Base-by-base conservation (phyloP, 2,329 filamentous ascomycete species). In the Dactylellina cionopaga region DNA sequence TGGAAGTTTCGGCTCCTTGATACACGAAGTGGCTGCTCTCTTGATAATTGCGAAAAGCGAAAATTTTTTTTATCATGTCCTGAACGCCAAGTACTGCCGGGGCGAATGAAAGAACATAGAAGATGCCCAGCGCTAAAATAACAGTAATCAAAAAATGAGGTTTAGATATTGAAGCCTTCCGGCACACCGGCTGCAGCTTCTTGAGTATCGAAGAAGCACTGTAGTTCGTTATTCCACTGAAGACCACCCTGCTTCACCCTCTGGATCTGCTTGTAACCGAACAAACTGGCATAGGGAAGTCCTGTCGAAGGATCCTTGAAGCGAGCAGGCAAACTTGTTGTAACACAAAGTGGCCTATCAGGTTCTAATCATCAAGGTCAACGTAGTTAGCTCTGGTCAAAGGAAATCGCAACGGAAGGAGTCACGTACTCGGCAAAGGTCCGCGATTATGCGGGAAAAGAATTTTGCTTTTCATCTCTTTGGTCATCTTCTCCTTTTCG, bases 271-370 rank as follows among this genome's bases (percentile, higher is more conserved):
- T 88, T 88, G 81, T 92, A 97, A 0, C 92, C 93, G 74, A 89
- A 86, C 43, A 87, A 83, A 79, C 94, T 94, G 74, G 87, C 86
- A 80, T 94, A 99, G 0, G 89, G 87, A 13, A 98, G 84, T 0
- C 91, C 91, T 0, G 94, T 98, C 76, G 87, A 86, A 0, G 92
- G 92, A 79, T 99, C 95, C 22, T 89, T 87, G 80, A 96, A 98
- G 60, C 88, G 88, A 10, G 94, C 95, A 3, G 89, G 87, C 58
- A 89, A 86, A 77, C 89, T 90, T 0, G 92, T 97, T 78, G 98
- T 93, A 51, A 89, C 89, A 80, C 95, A 99, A 29, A 89, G 83
- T 44, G 74, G 74, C 24, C 75, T 75, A 59, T 78, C 66, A 77
- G 77, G 74, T 76, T 79, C 74, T 75, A 58, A 39, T 58, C n/a